Conservation (phyloP, 768 basidiomycete genomes). For the Lactifluus echinatus region DNA sequence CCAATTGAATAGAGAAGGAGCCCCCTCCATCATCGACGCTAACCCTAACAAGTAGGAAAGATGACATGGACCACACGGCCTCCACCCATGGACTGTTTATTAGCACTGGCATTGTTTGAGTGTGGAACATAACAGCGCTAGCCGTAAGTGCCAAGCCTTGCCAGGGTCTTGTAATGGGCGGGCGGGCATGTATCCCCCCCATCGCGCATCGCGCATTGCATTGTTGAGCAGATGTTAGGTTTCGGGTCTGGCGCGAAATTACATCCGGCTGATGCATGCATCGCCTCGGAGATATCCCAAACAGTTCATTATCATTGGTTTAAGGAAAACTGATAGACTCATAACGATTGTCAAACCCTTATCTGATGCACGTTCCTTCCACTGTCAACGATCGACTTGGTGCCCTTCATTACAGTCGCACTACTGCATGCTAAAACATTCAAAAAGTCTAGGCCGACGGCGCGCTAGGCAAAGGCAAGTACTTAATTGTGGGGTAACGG, state of each 20-base stretch:
- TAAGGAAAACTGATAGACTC: neutral
- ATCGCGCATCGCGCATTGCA: too few relatives aligned
- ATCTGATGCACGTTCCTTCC: neutral
- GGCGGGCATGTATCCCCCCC: too few relatives aligned
- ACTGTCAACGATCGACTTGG: neutral
- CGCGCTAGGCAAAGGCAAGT: too few relatives aligned
- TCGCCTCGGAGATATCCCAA: neutral
- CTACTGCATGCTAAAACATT: too few relatives aligned
- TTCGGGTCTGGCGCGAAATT: neutral
- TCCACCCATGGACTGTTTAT: neutral
- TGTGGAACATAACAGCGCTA: neutral
- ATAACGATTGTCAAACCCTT: neutral
- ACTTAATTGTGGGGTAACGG: too few relatives aligned
- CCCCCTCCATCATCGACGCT: conserved; percentile 4
- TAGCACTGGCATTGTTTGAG: neutral
- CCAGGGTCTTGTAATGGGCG: neutral
- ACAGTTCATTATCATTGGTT: neutral
- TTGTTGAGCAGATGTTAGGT: neutral
- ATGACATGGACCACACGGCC: neutral
- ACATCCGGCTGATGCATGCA: neutral
- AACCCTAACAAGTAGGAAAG: conserved; percentile 1
- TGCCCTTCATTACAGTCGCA: neutral
- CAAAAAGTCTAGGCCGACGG: too few relatives aligned
- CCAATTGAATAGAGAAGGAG: neutral
- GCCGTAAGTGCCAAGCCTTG: neutral